These are phyloP conservation scores for Chrysosporium queenslandicum DNA, from an alignment of 2,329 filamentous ascomycete species.

Conservation along the genomic window DNA sequence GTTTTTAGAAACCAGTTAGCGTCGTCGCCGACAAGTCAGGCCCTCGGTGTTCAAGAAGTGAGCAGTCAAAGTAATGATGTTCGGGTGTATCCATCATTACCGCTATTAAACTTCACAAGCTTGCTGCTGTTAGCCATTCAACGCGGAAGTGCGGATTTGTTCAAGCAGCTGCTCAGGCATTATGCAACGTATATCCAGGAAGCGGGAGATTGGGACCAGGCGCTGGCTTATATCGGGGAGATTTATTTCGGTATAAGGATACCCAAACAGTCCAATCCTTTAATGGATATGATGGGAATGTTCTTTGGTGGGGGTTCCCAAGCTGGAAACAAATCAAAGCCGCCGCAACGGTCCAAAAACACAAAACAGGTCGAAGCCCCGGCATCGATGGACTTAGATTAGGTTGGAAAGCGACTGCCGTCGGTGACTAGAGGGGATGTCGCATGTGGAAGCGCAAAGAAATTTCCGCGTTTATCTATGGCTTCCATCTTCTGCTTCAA, in stretches of 20 bases:
- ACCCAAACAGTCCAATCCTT: conserved; percentile 78
- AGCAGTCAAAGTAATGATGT: conserved; percentile 62
- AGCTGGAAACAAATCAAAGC: conserved; percentile 39
- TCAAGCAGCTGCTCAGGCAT: conserved; percentile 68
- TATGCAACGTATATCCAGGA: conserved; percentile 74
- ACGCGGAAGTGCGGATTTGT: conserved; percentile 66
- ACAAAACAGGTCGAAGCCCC: conserved; percentile 41
- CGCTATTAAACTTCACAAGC: conserved; percentile 89
- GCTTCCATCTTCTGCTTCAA: conserved; percentile 55
- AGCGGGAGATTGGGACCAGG: conserved; percentile 65
- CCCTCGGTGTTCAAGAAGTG: conserved; percentile 69
- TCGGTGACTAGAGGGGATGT: no score
- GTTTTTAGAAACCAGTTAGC: conserved; percentile 61
- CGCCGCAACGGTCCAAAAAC: conserved; percentile 28
- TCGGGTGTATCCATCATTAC: conserved; percentile 77
- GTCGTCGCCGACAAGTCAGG: conserved; percentile 39
- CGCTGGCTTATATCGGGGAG: conserved; percentile 78
- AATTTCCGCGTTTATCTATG: conserved; percentile 19
- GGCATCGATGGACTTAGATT: conserved; percentile 38
- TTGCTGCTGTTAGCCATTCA: conserved; percentile 75
- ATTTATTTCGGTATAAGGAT: conserved; percentile 93
- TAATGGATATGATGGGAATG: conserved; percentile 97
- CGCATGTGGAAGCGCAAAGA: background rate
- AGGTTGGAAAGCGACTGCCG: conserved; percentile 15
- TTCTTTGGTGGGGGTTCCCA: conserved; percentile 68